phyloP scores from a whole-genome alignment of 1,284 basidiomycete genomes.

The Rhodotorula sp. region DNA sequence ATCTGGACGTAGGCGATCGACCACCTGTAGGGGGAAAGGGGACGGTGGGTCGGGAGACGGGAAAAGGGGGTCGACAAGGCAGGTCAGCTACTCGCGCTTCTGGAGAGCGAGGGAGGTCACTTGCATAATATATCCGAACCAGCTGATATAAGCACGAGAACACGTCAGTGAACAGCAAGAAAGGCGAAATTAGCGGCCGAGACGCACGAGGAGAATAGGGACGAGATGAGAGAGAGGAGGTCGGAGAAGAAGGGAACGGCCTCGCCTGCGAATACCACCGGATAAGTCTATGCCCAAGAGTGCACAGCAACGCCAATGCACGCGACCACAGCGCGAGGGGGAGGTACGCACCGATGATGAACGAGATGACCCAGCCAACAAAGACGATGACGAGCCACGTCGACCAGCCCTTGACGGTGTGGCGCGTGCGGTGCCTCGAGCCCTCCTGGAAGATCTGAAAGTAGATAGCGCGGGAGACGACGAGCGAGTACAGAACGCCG shows the following conservation, averaged over 20 bases:
- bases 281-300: too few species aligned
- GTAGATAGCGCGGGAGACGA: slow-evolving; percentile 59
- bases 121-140: slow-evolving; percentile 53
- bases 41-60: too few species aligned
- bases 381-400: slow-evolving; percentile 62
- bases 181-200: too few species aligned
- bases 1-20: slow-evolving; percentile 50
- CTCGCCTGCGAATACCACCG: slow-evolving; percentile 45
- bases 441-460: slow-evolving; percentile 55
- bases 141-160: neutral
- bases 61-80: too few species aligned
- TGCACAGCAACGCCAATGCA: too few species aligned
- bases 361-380: slow-evolving; percentile 48
- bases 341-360: slow-evolving; percentile 56
- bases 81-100: too few species aligned
- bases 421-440: slow-evolving; percentile 58
- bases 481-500: slow-evolving; percentile 51
- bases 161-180: neutral
- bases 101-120: too few species aligned
- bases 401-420: slow-evolving; percentile 63
- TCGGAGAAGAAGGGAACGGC: slow-evolving; percentile 55
- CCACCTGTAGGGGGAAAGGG: slow-evolving; percentile 44
- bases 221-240: slow-evolving; percentile 53
- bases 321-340: too few species aligned
- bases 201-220: slow-evolving; percentile 46